phyloP scores from a whole-genome alignment of 208 protist genomes.

The Leptomonas pyrrhocoris region DNA sequence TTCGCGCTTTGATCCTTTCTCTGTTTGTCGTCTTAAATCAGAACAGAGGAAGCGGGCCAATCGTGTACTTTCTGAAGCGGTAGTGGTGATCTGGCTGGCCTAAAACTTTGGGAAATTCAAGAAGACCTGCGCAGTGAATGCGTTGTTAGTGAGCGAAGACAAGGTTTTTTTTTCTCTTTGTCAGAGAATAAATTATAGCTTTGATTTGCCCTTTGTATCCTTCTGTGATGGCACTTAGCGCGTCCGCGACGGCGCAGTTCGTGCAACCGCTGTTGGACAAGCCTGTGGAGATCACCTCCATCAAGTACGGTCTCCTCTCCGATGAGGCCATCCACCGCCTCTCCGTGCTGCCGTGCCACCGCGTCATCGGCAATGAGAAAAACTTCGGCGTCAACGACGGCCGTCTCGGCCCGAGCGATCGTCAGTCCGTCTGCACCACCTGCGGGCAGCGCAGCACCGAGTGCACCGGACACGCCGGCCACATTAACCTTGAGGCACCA shows the following conservation, averaged over 20 bases:
- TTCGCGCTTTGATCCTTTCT: too few relatives aligned
- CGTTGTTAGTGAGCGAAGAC: too few relatives aligned
- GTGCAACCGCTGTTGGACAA: constrained; percentile 58
- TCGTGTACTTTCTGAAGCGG: too few relatives aligned
- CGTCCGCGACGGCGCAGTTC: constrained; percentile 24
- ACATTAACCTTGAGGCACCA: constrained; percentile 97
- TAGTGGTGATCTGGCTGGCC: too few relatives aligned
- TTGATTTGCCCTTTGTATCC: too few relatives aligned
- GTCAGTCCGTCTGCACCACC: constrained; percentile 88
- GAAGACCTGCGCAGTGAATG: too few relatives aligned
- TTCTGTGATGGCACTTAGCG: background rate
- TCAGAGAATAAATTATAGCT: background rate
- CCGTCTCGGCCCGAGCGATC: constrained; percentile 92
- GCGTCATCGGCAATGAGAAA: constrained; percentile 63
- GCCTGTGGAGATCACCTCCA: constrained; percentile 72
- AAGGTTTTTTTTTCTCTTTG: constrained; percentile 5
- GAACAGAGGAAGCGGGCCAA: too few relatives aligned
- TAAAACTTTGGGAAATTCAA: too few relatives aligned
- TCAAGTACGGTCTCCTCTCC: constrained; percentile 93
- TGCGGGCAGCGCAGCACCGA: constrained; percentile 91
- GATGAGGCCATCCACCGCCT: constrained; percentile 84
- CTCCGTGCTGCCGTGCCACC: constrained; percentile 78
- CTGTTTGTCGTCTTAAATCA: too few relatives aligned
- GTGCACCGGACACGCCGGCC: constrained; percentile 99
- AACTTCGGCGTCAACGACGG: constrained; percentile 91